A percentile compares a stretch with the other conserved stretches of the same genome.
Evolutionary conservation across 1,284 basidiomycete species (phyloP).

Genomic region (Heliocybe sulcata): DNA sequence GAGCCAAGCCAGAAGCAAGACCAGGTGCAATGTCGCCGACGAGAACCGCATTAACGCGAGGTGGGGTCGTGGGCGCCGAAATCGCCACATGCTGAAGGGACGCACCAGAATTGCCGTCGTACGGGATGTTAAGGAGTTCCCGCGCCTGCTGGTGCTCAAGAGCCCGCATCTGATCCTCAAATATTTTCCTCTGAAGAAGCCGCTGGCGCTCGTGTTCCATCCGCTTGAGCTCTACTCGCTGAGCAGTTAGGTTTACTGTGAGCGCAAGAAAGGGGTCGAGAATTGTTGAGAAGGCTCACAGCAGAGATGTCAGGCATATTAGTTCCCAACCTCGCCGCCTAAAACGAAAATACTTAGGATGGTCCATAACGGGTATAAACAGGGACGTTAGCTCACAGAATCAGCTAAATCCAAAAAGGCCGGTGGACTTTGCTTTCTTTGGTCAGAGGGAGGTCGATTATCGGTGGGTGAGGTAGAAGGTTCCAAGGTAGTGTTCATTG

Average conservation of each 20-base stretch:
- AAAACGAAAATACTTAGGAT: constrained; percentile 12
- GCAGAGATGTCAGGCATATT: constrained; percentile 77
- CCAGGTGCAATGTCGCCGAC: constrained; percentile 32
- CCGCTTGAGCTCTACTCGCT: constrained; percentile 88
- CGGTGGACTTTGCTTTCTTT: constrained; percentile 76
- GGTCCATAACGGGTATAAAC: constrained; percentile 12
- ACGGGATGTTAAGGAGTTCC: constrained; percentile 68
- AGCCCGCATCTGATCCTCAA: constrained; percentile 90
- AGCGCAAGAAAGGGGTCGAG: constrained; percentile 6
- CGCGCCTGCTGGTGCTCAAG: constrained; percentile 89
- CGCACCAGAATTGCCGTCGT: constrained; percentile 35
- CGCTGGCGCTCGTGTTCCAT: constrained; percentile 88
- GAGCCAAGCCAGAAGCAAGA: constrained; percentile 34
- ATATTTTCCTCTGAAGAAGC: constrained; percentile 76
- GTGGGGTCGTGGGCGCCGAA: constrained; percentile 78
- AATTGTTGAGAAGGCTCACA: constrained; percentile 39
- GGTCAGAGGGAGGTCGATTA: constrained; percentile 57
- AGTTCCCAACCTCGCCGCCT: constrained; percentile 77
- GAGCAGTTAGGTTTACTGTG: constrained; percentile 8
- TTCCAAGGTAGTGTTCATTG: constrained; percentile 66
- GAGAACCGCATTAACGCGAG: constrained; percentile 62
- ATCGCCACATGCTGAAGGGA: constrained; percentile 64
- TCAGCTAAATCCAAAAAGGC: constrained; percentile 87
- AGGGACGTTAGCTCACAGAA: constrained; percentile 53
- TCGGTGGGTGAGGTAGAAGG: constrained; percentile 63